Evolutionary conservation across 2,329 filamentous ascomycete species (phyloP).

Genomic region (Dactylellina parvicollis): DNA sequence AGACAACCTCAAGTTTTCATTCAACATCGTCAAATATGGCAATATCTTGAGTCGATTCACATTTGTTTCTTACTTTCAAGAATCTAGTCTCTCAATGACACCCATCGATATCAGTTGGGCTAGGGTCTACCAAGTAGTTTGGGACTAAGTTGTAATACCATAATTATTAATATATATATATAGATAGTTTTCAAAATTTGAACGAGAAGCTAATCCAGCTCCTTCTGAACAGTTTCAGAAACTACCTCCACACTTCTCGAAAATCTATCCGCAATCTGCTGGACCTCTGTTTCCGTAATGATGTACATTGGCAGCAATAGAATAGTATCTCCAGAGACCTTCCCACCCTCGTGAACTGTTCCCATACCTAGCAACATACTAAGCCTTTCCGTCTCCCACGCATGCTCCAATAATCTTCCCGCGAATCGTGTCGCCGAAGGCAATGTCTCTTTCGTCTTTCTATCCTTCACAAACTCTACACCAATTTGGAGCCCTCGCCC

Average conservation of each 20-base stretch:
- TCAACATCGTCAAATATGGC: too few species aligned
- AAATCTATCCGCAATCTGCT: slow-evolving; percentile 33
- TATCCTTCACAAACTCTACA: slow-evolving; percentile 68
- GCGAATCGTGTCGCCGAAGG: slow-evolving; percentile 24
- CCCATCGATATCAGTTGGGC: too few species aligned
- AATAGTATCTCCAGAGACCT: slow-evolving; percentile 33
- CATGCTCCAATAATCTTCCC: slow-evolving; percentile 27
- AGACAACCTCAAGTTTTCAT: too few species aligned
- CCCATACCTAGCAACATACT: slow-evolving; percentile 49
- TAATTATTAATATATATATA: too few species aligned
- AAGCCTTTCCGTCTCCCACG: slow-evolving; percentile 45
- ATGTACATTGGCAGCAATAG: slow-evolving; percentile 47
- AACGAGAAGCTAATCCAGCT: slow-evolving; percentile 3
- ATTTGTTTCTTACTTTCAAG: too few species aligned
- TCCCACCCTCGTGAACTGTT: slow-evolving; percentile 32
- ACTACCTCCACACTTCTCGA: slow-evolving; percentile 32
- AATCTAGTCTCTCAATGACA: too few species aligned
- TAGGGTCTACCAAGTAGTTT: too few species aligned
- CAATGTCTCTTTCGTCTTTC: slow-evolving; percentile 65
- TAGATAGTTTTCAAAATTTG: too few species aligned
- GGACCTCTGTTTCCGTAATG: slow-evolving; percentile 35
- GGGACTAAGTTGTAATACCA: too few species aligned
- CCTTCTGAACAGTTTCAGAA: slow-evolving; percentile 14
- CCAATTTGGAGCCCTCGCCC: slow-evolving; percentile 71
- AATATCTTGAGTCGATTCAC: too few species aligned